phyloP scores from a whole-genome alignment of 108 stramenopile species.

The Fragilaria radians region DNA sequence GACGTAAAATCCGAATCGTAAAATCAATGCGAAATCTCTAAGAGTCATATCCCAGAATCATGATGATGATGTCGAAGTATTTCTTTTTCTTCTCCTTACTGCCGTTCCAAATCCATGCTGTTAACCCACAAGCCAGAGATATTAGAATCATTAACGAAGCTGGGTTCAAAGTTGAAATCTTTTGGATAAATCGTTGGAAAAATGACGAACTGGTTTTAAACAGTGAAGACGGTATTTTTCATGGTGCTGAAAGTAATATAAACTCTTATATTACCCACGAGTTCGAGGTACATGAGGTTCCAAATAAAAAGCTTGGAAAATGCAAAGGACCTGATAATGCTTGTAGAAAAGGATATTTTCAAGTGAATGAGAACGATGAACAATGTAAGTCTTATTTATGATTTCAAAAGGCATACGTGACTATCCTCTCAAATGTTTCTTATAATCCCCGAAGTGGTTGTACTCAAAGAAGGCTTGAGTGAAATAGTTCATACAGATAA shows the following conservation, averaged over 20 bases:
- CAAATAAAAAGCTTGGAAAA: slow-evolving; percentile 28
- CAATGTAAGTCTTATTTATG: slow-evolving; percentile 36
- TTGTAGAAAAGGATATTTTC: slow-evolving; percentile 34
- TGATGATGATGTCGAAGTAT: no score
- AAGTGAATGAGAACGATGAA: slow-evolving; percentile 34
- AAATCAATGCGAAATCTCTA: no score
- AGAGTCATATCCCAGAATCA: no score
- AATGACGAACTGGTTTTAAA: slow-evolving; percentile 31
- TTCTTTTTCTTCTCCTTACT: no score
- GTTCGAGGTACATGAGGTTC: slow-evolving; percentile 39
- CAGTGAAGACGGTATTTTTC: slow-evolving; percentile 27
- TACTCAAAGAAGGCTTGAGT: not conserved
- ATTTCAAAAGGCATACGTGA: no score
- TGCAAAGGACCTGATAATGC: slow-evolving; percentile 14
- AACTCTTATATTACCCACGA: slow-evolving; percentile 36
- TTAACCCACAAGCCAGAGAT: not conserved
- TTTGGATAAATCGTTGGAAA: slow-evolving; percentile 8
- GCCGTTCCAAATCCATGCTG: no score
- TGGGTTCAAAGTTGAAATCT: slow-evolving; percentile 2
- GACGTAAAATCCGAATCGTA: no score
- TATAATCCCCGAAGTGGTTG: not conserved
- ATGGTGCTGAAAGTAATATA: slow-evolving; percentile 23
- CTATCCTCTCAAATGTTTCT: no score
- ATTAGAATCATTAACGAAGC: slow-evolving; percentile 13
- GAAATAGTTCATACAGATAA: not conserved